Conservation (phyloP, 2,329 filamentous ascomycete genomes). For the Fusarium nelsonii region DNA sequence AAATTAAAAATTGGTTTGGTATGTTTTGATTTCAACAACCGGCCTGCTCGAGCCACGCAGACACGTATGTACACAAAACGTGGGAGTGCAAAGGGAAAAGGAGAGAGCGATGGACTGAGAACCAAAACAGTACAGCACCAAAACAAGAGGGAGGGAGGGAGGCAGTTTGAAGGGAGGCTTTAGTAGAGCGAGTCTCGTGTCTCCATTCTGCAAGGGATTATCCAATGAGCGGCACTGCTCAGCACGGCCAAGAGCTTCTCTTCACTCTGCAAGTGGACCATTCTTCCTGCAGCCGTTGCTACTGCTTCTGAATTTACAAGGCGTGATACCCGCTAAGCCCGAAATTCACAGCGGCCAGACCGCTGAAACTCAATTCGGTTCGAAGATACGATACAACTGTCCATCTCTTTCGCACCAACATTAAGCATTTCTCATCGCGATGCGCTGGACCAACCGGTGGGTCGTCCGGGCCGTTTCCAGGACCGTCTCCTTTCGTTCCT, state of each 20-base stretch:
- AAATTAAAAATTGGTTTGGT: conserved; percentile 5
- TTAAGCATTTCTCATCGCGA: conserved; percentile 27
- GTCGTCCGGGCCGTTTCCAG: conserved; percentile 38
- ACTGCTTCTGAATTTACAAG: conserved; percentile 15
- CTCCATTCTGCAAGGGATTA: background rate
- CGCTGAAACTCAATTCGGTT: conserved; percentile 33
- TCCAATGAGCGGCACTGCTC: conserved; percentile 16
- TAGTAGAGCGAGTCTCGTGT: conserved; percentile 2
- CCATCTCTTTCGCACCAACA: conserved; percentile 3
- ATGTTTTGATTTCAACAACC: conserved; percentile 13
- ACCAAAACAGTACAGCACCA: conserved; percentile 2
- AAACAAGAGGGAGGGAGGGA: conserved; percentile 29
- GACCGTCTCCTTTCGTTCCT: conserved; percentile 38
- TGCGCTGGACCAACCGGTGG: conserved; percentile 32
- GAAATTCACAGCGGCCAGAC: conserved; percentile 13
- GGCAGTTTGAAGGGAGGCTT: conserved; percentile 17
- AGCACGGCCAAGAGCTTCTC: conserved; percentile 6
- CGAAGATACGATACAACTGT: conserved; percentile 3
- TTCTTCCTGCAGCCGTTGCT: background rate
- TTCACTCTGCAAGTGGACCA: background rate
- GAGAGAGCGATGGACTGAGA: conserved; percentile 19
- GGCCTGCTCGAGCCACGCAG: background rate
- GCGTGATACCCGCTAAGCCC: conserved; percentile 21
- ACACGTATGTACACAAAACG: conserved; percentile 31
- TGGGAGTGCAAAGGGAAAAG: conserved; percentile 25